Conservation (phyloP, 164 flowering plant genomes). For the Vitis cinerea region DNA sequence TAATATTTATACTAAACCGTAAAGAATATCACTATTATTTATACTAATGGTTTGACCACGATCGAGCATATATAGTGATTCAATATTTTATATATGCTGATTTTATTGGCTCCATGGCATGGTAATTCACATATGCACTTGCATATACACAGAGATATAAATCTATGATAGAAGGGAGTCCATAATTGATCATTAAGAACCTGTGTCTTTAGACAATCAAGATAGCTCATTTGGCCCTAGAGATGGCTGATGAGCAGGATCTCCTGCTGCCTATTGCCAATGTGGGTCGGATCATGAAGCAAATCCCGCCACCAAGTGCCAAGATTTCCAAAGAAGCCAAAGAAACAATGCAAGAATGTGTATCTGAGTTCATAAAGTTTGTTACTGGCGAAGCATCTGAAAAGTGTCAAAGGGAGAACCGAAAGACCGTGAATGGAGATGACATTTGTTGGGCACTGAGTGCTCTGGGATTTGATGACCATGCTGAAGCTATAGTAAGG, state of each 20-base stretch:
- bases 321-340: conserved; percentile 81
- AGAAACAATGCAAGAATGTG: conserved; percentile 82
- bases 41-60: neutral
- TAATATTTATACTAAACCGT: no score
- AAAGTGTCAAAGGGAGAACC: conserved; percentile 80
- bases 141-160: conserved; percentile 1
- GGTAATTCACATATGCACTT: neutral
- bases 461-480: conserved; percentile 66
- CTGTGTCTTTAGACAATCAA: conserved; percentile 14
- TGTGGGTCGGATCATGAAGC: conserved; percentile 69
- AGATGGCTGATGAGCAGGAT: conserved; percentile 49
- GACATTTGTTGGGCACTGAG: conserved; percentile 80
- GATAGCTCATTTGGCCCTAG: neutral
- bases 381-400: conserved; percentile 82
- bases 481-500: conserved; percentile 49
- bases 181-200: neutral
- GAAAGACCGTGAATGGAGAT: conserved; percentile 86
- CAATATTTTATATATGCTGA: no score
- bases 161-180: conserved; percentile 6
- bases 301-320: conserved; percentile 55
- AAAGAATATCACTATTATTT: no score
- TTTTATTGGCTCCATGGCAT: neutral
- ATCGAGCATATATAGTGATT: neutral
- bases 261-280: conserved; percentile 62
- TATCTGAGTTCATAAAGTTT: conserved; percentile 75